Conservation (phyloP, 768 basidiomycete genomes). For the Termitomyces sp. region DNA sequence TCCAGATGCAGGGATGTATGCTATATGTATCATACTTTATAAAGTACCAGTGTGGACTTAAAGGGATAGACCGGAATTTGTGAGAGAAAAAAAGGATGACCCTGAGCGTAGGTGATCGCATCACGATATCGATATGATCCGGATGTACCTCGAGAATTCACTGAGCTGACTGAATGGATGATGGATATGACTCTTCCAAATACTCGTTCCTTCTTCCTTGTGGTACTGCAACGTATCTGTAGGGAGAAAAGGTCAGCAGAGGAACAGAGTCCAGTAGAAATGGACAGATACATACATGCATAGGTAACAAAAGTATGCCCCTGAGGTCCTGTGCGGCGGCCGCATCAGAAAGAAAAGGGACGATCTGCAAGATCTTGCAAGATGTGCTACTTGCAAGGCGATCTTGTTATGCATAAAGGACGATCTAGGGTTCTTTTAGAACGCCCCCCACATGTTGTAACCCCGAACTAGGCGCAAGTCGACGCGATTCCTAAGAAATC, state of each 20-base stretch:
- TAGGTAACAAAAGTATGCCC: neutral
- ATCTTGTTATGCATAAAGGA: conserved; percentile 8
- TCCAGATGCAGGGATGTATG: neutral
- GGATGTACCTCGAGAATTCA: neutral
- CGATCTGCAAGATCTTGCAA: conserved; percentile 8
- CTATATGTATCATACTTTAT: conserved; percentile 1
- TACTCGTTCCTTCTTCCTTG: neutral
- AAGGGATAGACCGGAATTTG: neutral
- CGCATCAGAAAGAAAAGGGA: conserved; percentile 14
- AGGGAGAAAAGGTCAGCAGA: neutral
- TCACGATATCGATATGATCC: conserved; percentile 1
- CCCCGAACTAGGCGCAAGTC: conserved; percentile 3
- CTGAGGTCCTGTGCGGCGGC: conserved; percentile 5
- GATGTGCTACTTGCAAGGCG: neutral
- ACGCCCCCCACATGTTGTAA: conserved; percentile 5
- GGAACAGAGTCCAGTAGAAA: no score
- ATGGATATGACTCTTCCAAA: neutral
- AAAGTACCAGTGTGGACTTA: neutral
- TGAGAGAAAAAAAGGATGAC: neutral
- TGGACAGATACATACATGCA: neutral
- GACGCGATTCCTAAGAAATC: conserved; percentile 1
- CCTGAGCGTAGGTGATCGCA: neutral
- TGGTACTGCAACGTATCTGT: neutral
- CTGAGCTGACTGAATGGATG: no score
- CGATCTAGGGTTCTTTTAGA: conserved; percentile 9